Conservation (phyloP, 2,329 filamentous ascomycete genomes). For the Chaetoscypha palmicola region DNA sequence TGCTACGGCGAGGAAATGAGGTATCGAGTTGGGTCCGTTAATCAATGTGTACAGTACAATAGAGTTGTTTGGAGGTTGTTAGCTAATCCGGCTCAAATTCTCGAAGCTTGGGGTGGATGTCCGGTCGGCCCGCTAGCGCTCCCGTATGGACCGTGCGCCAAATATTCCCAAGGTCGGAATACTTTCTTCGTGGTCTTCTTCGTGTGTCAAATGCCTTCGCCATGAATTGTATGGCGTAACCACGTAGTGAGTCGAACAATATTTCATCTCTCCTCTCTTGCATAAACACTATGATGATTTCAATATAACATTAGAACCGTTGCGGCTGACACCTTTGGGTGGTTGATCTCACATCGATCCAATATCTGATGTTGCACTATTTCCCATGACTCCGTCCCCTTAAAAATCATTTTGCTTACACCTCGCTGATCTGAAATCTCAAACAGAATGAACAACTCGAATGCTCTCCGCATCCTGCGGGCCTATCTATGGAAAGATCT, state of each 20-base stretch:
- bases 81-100: conserved; percentile 12
- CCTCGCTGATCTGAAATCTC: conserved; percentile 2
- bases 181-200: no score
- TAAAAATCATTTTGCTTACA: not conserved
- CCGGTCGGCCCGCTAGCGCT: no score
- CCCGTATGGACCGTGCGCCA: no score
- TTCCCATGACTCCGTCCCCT: not conserved
- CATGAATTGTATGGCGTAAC: no score
- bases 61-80: not conserved
- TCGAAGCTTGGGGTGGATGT: conserved; percentile 18
- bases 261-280: no score
- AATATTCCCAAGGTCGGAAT: not conserved
- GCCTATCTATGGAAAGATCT: conserved; percentile 44
- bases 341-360: conserved; percentile 46
- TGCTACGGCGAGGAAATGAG: no score
- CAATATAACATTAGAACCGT: conserved; percentile 48
- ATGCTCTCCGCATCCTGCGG: conserved; percentile 46
- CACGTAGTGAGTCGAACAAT: no score
- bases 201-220: no score
- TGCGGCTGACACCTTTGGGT: conserved; percentile 48
- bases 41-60: no score
- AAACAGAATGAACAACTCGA: conserved; percentile 38
- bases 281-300: conserved; percentile 46
- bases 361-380: conserved; percentile 37
- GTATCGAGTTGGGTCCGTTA: no score